Conservation (phyloP, 139 green algal genomes). For the Auxenochlorella pyrenoidosa region DNA sequence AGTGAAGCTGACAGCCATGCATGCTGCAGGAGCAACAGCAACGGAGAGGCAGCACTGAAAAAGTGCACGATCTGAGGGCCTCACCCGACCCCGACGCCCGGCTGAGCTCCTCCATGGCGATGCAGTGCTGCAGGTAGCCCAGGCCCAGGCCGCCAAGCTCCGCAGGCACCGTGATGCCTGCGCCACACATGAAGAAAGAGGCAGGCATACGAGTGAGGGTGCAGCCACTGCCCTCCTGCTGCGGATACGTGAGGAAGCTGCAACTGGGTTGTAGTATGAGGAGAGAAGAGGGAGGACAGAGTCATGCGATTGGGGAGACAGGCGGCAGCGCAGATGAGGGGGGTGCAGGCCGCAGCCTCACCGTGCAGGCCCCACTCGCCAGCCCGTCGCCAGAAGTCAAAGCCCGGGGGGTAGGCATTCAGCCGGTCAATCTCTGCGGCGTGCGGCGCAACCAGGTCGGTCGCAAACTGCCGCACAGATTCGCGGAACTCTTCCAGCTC, state of each 20-base stretch:
- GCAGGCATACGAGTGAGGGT: too few species aligned
- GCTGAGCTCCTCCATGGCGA: conserved; percentile 95
- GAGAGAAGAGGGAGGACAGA: too few species aligned
- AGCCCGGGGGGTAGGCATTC: conserved; percentile 82
- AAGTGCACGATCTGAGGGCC: too few species aligned
- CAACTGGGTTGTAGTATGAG: too few species aligned
- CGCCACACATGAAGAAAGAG: too few species aligned
- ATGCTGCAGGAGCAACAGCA: too few species aligned
- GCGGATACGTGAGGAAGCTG: too few species aligned
- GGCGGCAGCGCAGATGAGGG: neutral
- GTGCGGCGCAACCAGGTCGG: conserved; percentile 76
- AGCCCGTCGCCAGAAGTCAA: conserved; percentile 89
- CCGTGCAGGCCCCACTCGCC: conserved; percentile 89
- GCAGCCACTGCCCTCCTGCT: too few species aligned
- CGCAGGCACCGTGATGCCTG: conserved; percentile 75
- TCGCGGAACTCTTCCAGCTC: conserved; percentile 68
- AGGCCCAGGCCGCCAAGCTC: conserved; percentile 89
- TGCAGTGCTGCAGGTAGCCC: conserved; percentile 86
- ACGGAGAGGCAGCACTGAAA: too few species aligned
- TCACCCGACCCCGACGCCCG: conserved; percentile 73
- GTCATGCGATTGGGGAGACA: too few species aligned
- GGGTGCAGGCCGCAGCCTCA: conserved; percentile 1
- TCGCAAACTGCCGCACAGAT: conserved; percentile 71
- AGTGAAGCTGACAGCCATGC: too few species aligned
- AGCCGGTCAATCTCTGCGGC: conserved; percentile 75